These are phyloP conservation scores for Tilletia indica DNA, from an alignment of 1,284 basidiomycete genomes.

Conservation along the genomic window DNA sequence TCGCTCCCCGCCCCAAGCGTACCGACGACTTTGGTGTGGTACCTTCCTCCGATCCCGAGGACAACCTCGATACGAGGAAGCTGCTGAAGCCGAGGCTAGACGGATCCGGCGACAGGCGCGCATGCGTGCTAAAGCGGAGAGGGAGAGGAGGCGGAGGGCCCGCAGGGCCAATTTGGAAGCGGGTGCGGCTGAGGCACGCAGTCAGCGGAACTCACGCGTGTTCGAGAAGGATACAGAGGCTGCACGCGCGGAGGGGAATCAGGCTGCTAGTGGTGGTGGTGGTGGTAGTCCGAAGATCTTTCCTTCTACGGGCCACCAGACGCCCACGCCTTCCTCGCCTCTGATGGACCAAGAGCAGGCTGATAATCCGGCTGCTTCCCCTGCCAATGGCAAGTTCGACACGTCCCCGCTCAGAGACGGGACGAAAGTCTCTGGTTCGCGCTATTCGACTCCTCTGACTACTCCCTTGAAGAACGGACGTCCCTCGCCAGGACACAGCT, in stretches of 20 bases:
- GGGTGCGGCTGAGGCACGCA: neutral
- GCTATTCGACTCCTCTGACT: neutral
- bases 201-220: conserved; percentile 11
- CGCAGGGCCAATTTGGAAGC: conserved; percentile 7
- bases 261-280: too few species aligned
- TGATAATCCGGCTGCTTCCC: too few species aligned
- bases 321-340: conserved; percentile 8
- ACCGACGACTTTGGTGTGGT: conserved; percentile 10
- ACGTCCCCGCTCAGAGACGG: too few species aligned
- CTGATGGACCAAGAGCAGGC: neutral
- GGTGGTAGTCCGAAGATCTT: neutral
- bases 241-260: neutral
- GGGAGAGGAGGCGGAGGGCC: conserved; percentile 5
- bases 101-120: conserved; percentile 12
- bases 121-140: neutral
- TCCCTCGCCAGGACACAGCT: neutral
- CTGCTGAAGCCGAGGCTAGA: conserved; percentile 4
- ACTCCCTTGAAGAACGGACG: neutral
- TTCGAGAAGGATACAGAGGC: conserved; percentile 3
- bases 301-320: neutral
- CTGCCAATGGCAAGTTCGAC: too few species aligned
- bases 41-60: conserved; percentile 9
- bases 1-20: neutral
- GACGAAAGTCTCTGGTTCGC: too few species aligned
- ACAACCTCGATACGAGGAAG: neutral